A percentile compares a stretch with the other conserved stretches of the same genome.
Conservation (phyloP, 1,284 basidiomycete species). For the Marasmius sp. region DNA sequence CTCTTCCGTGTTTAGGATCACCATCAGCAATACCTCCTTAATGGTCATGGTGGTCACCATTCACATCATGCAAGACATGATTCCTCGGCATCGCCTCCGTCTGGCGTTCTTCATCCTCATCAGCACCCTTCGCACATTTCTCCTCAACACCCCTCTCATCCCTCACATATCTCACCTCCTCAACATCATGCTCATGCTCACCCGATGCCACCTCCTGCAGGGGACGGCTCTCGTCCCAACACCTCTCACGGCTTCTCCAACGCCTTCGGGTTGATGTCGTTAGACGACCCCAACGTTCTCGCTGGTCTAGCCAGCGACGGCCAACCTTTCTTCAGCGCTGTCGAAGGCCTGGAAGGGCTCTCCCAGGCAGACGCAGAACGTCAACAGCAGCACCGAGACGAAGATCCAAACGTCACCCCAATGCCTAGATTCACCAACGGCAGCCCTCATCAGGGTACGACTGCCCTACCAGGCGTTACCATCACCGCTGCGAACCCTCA, state of each 20-base stretch:
- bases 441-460: not conserved
- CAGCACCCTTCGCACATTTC: not conserved
- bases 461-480: not conserved
- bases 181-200: not conserved
- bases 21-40: not conserved
- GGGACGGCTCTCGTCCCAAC: constrained; percentile 9
- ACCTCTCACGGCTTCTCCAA: constrained; percentile 49
- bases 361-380: not conserved
- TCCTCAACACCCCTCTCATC: not conserved
- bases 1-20: not conserved
- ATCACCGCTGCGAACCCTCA: constrained; percentile 5
- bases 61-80: not conserved
- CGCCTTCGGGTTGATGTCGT: constrained; percentile 69
- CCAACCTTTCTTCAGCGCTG: constrained; percentile 56
- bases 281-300: constrained; percentile 66
- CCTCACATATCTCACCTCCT: not conserved
- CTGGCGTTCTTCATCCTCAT: not conserved
- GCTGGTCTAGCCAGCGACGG: constrained; percentile 56
- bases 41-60: too few species aligned
- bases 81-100: not conserved
- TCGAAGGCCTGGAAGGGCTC: constrained; percentile 19
- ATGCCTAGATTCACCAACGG: constrained; percentile 33
- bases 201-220: constrained; percentile 6
- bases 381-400: constrained; percentile 8
- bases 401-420: constrained; percentile 46